Conservation (phyloP, 2,329 filamentous ascomycete species). For the Penicillium fuscoglaucum region DNA sequence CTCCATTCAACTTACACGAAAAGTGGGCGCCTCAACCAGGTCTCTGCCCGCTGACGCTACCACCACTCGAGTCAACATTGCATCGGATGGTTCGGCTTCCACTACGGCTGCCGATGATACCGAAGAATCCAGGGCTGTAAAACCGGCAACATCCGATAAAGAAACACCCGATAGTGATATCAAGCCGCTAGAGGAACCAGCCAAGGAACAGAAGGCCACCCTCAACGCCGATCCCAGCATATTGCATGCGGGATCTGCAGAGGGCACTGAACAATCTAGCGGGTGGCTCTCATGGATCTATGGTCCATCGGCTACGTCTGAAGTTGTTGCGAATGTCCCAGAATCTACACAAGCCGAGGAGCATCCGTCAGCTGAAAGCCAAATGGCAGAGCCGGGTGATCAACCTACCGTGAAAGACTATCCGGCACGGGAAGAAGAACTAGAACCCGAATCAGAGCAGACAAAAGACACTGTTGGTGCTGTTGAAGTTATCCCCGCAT, state of each 20-base stretch:
- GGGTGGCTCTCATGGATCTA: conserved; percentile 46
- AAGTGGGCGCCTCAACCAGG: conserved; percentile 42
- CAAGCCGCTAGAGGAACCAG: conserved; percentile 18
- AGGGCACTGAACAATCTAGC: conserved; percentile 22
- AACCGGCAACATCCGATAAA: conserved; percentile 20
- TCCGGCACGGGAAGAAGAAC: conserved; percentile 15
- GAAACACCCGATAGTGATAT: conserved; percentile 16
- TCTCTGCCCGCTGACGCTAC: conserved; percentile 48
- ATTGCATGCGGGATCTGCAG: conserved; percentile 14
- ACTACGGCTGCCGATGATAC: conserved; percentile 27
- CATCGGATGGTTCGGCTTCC: conserved; percentile 42
- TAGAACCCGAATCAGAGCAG: conserved; percentile 12
- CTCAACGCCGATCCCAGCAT: conserved; percentile 17
- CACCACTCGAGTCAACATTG: conserved; percentile 49
- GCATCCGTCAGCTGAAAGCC: conserved; percentile 9
- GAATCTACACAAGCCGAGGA: conserved; percentile 18
- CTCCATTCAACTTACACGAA: conserved; percentile 47
- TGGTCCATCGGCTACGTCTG: conserved; percentile 19
- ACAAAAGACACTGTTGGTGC: conserved; percentile 4
- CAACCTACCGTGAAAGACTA: conserved; percentile 8
- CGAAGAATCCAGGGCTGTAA: conserved; percentile 16
- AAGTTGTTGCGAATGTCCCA: conserved; percentile 10
- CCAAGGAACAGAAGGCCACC: conserved; percentile 20
- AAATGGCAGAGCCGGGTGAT: conserved; percentile 14
- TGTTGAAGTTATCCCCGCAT: conserved; percentile 12